These are phyloP conservation scores for Ceratocystis colombiana DNA, from an alignment of 2,329 filamentous ascomycete species.

Conservation along the genomic window DNA sequence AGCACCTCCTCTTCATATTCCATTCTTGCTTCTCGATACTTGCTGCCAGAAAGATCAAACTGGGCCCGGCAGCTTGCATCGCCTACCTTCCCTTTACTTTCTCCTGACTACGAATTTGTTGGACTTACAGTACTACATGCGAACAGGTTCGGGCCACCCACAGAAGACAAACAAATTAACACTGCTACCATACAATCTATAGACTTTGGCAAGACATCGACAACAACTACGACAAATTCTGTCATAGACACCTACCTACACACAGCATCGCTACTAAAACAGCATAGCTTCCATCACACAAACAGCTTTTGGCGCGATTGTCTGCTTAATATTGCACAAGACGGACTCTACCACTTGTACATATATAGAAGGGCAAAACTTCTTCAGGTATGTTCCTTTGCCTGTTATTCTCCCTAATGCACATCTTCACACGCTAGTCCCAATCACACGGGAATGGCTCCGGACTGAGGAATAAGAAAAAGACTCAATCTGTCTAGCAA, in stretches of 20 bases:
- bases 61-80: background rate
- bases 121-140: conserved; percentile 28
- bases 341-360: background rate
- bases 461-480: background rate
- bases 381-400: background rate
- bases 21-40: background rate
- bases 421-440: background rate
- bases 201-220: background rate
- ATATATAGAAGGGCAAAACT: background rate
- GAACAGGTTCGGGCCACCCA: conserved; percentile 41
- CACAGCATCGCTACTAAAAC: background rate
- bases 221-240: background rate
- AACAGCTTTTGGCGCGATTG: background rate
- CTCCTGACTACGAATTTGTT: conserved; percentile 30
- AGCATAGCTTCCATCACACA: background rate
- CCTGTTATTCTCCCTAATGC: background rate
- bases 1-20: background rate
- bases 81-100: background rate
- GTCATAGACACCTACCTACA: background rate
- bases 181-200: background rate
- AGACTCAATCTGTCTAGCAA: background rate
- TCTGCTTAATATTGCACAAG: background rate
- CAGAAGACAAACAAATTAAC: conserved; percentile 29
- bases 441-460: background rate
- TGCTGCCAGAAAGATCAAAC: conserved; percentile 7